These are phyloP conservation scores for Pseudohalonectria lignicola DNA, from an alignment of 2,329 filamentous ascomycete genomes.

Conservation along the genomic window DNA sequence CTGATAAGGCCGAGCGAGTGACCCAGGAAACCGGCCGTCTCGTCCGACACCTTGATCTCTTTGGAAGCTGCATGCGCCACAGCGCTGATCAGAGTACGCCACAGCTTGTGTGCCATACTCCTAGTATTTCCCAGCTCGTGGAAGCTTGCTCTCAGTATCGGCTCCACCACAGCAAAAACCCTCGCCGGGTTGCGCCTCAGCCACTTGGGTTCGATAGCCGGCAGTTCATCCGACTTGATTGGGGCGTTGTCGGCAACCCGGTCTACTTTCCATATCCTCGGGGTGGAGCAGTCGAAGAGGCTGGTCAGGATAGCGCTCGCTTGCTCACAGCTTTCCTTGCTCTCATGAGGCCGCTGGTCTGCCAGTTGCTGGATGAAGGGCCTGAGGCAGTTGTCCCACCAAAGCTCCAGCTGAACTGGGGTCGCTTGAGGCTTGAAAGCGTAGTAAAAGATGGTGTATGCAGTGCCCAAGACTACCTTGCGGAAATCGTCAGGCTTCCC, in stretches of 20 bases:
- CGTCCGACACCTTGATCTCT: constrained; percentile 79
- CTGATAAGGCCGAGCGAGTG: constrained; percentile 58
- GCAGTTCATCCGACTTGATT: constrained; percentile 63
- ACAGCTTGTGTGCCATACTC: constrained; percentile 42
- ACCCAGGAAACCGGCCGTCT: constrained; percentile 72
- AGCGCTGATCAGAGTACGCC: constrained; percentile 49
- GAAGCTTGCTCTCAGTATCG: constrained; percentile 51
- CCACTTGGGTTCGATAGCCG: constrained; percentile 78
- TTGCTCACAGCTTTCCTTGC: constrained; percentile 38
- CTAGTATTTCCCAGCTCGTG: constrained; percentile 49
- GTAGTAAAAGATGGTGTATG: constrained; percentile 78
- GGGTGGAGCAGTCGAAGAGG: constrained; percentile 50
- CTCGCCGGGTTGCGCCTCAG: constrained; percentile 57
- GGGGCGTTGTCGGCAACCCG: constrained; percentile 51
- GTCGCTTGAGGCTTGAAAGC: constrained; percentile 61
- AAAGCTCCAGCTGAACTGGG: constrained; percentile 54
- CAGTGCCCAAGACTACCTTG: constrained; percentile 50
- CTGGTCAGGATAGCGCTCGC: constrained; percentile 63
- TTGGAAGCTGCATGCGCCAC: constrained; percentile 62
- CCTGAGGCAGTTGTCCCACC: constrained; percentile 68
- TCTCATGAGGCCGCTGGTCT: constrained; percentile 22
- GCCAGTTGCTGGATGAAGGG: constrained; percentile 51
- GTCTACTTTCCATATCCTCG: constrained; percentile 62
- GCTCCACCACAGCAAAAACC: constrained; percentile 51
- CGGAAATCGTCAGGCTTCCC: constrained; percentile 39